Base-by-base conservation (phyloP, 495 filamentous ascomycete genomes). In the Penicillium steckii region DNA sequence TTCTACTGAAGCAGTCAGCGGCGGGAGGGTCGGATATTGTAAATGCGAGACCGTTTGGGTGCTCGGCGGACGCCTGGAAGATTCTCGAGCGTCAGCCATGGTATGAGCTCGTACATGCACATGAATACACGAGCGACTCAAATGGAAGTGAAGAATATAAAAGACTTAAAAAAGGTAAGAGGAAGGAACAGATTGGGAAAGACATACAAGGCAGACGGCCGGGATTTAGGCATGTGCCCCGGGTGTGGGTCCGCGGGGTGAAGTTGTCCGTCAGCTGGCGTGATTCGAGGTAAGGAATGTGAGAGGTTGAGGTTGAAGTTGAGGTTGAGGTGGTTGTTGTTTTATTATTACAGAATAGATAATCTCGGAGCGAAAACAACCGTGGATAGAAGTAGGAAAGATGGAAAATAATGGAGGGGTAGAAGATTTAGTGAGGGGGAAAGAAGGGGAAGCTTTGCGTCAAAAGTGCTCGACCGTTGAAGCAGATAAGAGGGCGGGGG, bases 1-100 rank as follows among this genome's bases (percentile, higher is more conserved):
- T 54, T 77, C 67, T 7, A 77, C 74, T 41, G 74, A 76, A 29
- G 62, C 71, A 49, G 67, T 69, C n/a, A 76, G 51, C 19, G 74
- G 71, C 48, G 74, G 74, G 45, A 71, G 55, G 41, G 74, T 77
- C 17, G 74, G 74, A 53, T 77, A 77, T 50, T 63, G 74, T 25
- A 77, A 67, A 48, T 63, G 67, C 19, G 71, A 67, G 29, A 61
- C 52, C 40, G 56, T 47, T 22, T 65, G 59, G 55, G 61, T 50
- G 55, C 61, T 60, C 33, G 53, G 46, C 8, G 60, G 55, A 57
- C 59, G 67, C 57, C 72, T 69, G 55, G 55, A 50, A 61, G 67
- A 65, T 56, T 69, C 68, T 59, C 64, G 50, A 69, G 61, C 48
- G 68, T 74, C 65, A 74, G 73, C 63, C 74, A 77, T 77, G 46